Evolutionary conservation across 768 basidiomycete genomes (phyloP), one percentile per base, ranked within the genome.

Genomic region (Rubroboletus satanas): DNA sequence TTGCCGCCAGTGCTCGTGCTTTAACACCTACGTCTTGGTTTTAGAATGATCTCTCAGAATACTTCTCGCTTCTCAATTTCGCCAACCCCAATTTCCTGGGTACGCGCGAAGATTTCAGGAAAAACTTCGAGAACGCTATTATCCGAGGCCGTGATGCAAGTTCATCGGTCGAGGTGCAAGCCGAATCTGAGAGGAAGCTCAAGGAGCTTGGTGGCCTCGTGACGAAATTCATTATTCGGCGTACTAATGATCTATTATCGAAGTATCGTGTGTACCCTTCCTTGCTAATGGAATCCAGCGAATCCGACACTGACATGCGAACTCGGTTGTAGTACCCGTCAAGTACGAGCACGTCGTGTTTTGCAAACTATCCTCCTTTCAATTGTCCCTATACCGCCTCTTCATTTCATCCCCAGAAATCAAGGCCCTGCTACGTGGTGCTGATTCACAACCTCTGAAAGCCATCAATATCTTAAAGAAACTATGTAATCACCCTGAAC

Each of bases 291-390:
- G 38, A 33, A 48, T 33, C 36, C n/a, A 33, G 31, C 6, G 4
- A 37, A 37, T 44, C 7, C 18, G 36, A 47, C 14, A 32, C 42
- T 61, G 55, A 45, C 37, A 17, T 56, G 36, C 48, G 53, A 45
- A 60, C 52, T 53, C 35, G 58, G 42, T 29, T 49, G 2, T 64
- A 98, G 96, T 99, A 29, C 97, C 97, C 9, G 93, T 99, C 74
- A 99, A 99, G 71, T 98, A 98, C 74, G 97, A 98, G 69, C 93
- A 98, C 56, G 90, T 98, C 57, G 94, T 98, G 0, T 98, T 97
- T 72, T 98, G 94, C 68, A 79, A 83, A 39, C 80, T 90, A 5
- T 93, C 91, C 2, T 77, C 86, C 15, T 85, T 97, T 62, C 94
- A 98, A 62, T 73, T 91, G 14, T 76, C 89, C 7, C 75, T 98